phyloP scores from a whole-genome alignment of 305 asterid species.

The Solanum hybrid region DNA sequence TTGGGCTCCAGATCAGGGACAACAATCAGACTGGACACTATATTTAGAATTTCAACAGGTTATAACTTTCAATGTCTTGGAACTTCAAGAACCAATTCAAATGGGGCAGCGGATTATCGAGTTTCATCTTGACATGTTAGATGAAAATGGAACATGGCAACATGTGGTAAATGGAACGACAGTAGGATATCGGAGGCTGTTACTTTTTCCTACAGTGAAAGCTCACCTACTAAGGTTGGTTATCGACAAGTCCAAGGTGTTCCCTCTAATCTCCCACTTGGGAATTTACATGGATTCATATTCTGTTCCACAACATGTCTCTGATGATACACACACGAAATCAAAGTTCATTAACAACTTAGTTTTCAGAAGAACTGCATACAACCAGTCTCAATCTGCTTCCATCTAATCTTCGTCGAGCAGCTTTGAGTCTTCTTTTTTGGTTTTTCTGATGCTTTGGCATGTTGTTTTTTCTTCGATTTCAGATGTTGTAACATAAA shows the following conservation, averaged over 20 bases:
- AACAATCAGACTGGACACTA: slow-evolving; percentile 38
- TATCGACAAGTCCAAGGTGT: slow-evolving; percentile 40
- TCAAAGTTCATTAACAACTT: slow-evolving; percentile 20
- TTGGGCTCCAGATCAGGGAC: slow-evolving; percentile 63
- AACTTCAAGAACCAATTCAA: slow-evolving; percentile 88
- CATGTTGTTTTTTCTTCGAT: background rate
- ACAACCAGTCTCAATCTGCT: slow-evolving; percentile 10
- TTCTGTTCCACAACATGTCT: slow-evolving; percentile 22
- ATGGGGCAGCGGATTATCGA: slow-evolving; percentile 74
- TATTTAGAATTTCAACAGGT: slow-evolving; percentile 34
- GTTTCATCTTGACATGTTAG: slow-evolving; percentile 54
- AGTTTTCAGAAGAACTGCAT: slow-evolving; percentile 13
- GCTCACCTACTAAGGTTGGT: slow-evolving; percentile 39
- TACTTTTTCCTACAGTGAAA: slow-evolving; percentile 40
- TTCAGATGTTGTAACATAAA: background rate
- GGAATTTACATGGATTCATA: slow-evolving; percentile 58
- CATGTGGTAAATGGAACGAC: slow-evolving; percentile 53
- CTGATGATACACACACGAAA: slow-evolving; percentile 9
- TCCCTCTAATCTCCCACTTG: slow-evolving; percentile 55
- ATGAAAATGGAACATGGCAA: slow-evolving; percentile 45
- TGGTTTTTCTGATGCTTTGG: background rate
- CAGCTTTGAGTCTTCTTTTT: background rate
- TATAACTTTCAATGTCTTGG: slow-evolving; percentile 51
- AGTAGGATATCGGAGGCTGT: slow-evolving; percentile 69
- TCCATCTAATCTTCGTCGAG: background rate